phyloP scores from a whole-genome alignment of 2,329 filamentous ascomycete species.

The Seiridium unicorne region DNA sequence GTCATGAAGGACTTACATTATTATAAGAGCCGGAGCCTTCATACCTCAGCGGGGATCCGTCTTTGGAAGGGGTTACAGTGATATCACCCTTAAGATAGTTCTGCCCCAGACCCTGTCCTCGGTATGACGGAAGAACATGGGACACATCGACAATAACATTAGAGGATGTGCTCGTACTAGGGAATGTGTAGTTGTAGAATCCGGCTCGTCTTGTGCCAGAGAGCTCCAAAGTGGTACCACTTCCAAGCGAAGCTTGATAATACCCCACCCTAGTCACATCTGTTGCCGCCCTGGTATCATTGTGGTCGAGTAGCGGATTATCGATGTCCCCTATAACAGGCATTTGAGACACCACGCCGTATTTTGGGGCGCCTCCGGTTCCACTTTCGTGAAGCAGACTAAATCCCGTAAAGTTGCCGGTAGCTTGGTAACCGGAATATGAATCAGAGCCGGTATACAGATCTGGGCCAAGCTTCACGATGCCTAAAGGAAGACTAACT shows the following conservation, averaged over 20 bases:
- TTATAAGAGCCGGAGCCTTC: slow-evolving; percentile 62
- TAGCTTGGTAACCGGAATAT: slow-evolving; percentile 51
- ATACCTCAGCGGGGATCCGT: slow-evolving; percentile 40
- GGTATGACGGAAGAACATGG: slow-evolving; percentile 62
- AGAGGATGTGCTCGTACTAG: slow-evolving; percentile 32
- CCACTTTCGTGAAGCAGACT: slow-evolving; percentile 66
- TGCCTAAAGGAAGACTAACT: slow-evolving; percentile 44
- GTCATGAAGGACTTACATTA: slow-evolving; percentile 40
- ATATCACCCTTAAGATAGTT: slow-evolving; percentile 61
- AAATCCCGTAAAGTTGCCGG: slow-evolving; percentile 57
- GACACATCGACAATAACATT: slow-evolving; percentile 63
- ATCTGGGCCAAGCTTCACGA: slow-evolving; percentile 50
- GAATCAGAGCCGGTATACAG: slow-evolving; percentile 46
- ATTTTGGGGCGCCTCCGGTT: slow-evolving; percentile 69
- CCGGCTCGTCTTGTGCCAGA: slow-evolving; percentile 55
- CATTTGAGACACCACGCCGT: slow-evolving; percentile 63
- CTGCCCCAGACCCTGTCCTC: slow-evolving; percentile 60
- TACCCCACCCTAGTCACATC: slow-evolving; percentile 59
- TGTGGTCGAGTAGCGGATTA: slow-evolving; percentile 55
- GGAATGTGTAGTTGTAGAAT: slow-evolving; percentile 61
- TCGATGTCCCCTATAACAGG: slow-evolving; percentile 47
- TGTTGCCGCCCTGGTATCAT: slow-evolving; percentile 49
- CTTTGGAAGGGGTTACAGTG: slow-evolving; percentile 42
- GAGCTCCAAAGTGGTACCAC: slow-evolving; percentile 56
- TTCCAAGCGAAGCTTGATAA: slow-evolving; percentile 55